These are phyloP conservation scores for Tylopilus sp. DNA, from an alignment of 768 basidiomycete species.

Conservation along the genomic window DNA sequence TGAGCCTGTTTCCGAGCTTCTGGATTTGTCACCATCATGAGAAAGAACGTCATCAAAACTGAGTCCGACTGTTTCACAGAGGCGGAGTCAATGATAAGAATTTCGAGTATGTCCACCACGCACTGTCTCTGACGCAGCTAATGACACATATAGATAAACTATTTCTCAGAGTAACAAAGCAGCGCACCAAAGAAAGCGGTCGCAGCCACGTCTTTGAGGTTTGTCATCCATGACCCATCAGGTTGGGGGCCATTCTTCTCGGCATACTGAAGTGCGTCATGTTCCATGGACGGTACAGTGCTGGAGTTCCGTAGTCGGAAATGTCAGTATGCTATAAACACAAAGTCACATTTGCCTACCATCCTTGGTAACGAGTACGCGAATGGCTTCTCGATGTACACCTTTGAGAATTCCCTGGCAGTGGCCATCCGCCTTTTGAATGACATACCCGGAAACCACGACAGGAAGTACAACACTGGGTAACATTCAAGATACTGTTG, in stretches of 20 bases:
- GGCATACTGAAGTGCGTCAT: neutral
- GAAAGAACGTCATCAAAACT: too few species aligned
- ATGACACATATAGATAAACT: neutral
- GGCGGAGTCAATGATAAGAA: neutral
- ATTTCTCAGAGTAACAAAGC: neutral
- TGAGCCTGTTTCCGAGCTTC: neutral
- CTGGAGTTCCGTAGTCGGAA: neutral
- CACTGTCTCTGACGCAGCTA: neutral
- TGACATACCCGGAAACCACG: neutral
- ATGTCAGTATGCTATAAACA: neutral
- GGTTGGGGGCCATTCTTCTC: neutral
- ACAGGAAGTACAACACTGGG: neutral
- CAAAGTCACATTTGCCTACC: neutral
- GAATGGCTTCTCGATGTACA: neutral
- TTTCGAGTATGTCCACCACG: neutral
- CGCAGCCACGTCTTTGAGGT: slow-evolving; percentile 1
- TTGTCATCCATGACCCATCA: neutral
- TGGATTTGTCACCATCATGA: neutral
- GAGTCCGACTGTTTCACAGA: neutral
- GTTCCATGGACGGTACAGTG: neutral
- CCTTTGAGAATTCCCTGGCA: neutral
- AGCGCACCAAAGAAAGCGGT: slow-evolving; percentile 1
- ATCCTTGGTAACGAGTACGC: neutral
- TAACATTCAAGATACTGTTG: neutral
- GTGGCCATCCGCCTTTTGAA: neutral